Conservation (phyloP, 2,329 filamentous ascomycete species). For the Chrysoporthe deuterocubensis region DNA sequence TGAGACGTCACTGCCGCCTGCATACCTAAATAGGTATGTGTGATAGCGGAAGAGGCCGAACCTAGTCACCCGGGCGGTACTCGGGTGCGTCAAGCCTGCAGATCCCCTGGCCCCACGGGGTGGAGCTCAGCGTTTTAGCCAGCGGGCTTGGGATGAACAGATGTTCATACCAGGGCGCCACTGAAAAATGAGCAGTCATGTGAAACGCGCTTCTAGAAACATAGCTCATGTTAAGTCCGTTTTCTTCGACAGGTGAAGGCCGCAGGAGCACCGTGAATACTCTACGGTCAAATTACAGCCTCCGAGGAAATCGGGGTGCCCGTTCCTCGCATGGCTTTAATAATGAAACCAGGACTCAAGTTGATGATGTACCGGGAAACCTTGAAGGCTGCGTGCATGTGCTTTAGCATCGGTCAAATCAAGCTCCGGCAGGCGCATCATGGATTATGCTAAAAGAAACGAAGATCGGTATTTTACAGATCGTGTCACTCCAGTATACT, state of each 20-base stretch:
- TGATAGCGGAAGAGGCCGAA: not conserved
- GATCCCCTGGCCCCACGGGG: not conserved
- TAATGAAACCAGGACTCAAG: not conserved
- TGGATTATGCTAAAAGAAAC: not conserved
- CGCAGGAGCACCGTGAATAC: not conserved
- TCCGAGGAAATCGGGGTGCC: not conserved
- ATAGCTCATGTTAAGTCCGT: not conserved
- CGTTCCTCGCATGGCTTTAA: not conserved
- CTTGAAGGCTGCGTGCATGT: not conserved
- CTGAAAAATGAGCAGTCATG: not conserved
- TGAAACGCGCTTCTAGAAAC: slow-evolving; percentile 1
- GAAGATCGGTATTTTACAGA: not conserved
- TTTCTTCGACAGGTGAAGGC: not conserved
- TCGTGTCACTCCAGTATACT: not conserved
- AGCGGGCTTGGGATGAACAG: not conserved
- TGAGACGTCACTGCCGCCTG: not conserved
- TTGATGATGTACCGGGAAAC: not conserved
- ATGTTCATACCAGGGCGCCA: not conserved
- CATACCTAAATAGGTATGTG: not conserved
- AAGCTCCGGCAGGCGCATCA: not conserved
- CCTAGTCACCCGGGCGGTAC: not conserved
- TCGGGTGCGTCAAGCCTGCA: not conserved
- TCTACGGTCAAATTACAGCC: not conserved
- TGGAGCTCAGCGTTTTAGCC: not conserved
- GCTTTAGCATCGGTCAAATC: not conserved